phyloP scores from a whole-genome alignment of 2,329 filamentous ascomycete genomes.

The Stachybotrys chlorohalonatus region DNA sequence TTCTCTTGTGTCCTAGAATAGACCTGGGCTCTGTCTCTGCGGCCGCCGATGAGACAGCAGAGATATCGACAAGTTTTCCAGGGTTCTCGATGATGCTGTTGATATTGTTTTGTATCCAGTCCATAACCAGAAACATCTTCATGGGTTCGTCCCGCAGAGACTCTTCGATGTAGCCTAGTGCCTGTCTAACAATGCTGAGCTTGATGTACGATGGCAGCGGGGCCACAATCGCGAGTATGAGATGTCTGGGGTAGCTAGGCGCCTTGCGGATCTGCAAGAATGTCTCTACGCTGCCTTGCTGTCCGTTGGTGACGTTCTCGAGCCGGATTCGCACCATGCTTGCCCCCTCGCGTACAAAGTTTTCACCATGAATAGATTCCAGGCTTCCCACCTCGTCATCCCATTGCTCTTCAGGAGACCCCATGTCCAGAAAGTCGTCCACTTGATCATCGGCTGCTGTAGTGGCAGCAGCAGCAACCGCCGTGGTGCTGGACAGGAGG shows the following conservation, averaged over 20 bases:
- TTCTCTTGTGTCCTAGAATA: constrained; percentile 16
- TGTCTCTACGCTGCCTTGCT: constrained; percentile 41
- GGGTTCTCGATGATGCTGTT: constrained; percentile 76
- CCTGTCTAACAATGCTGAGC: constrained; percentile 74
- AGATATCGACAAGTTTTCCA: constrained; percentile 75
- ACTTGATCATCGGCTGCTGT: constrained; percentile 11
- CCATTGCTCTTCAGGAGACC: constrained; percentile 60
- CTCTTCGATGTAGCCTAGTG: constrained; percentile 60
- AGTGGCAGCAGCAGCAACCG: constrained; percentile 4
- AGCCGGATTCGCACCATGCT: constrained; percentile 64
- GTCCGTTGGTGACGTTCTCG: constrained; percentile 42
- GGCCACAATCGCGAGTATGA: constrained; percentile 60
- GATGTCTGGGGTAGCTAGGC: constrained; percentile 61
- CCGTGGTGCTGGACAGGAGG: constrained; percentile 14
- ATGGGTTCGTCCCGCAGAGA: constrained; percentile 76
- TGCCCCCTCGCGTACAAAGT: constrained; percentile 51
- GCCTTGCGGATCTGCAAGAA: constrained; percentile 61
- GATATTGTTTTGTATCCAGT: constrained; percentile 85
- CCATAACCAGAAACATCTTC: constrained; percentile 77
- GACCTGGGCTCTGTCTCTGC: constrained; percentile 38
- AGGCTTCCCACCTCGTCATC: constrained; percentile 76
- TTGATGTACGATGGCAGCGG: constrained; percentile 87
- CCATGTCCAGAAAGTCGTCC: constrained; percentile 36
- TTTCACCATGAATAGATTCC: constrained; percentile 76
- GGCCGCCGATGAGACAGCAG: constrained; percentile 62